Percentiles rank a stretch among this genome's conserved stretches.
Conservation (phyloP, 306 rosid species). For the Delonix regia region DNA sequence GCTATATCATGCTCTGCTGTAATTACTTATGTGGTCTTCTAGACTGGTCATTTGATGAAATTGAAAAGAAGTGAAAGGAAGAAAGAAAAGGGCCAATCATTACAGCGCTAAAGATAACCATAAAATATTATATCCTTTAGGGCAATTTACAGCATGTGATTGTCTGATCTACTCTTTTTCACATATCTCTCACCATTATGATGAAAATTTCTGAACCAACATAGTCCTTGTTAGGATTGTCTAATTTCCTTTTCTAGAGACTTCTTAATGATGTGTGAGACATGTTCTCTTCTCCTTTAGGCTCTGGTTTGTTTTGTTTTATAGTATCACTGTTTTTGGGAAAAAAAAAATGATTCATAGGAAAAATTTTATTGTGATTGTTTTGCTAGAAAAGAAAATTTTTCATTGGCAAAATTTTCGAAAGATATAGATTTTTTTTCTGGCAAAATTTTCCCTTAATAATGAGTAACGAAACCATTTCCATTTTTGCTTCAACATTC, state of each 20-base stretch:
- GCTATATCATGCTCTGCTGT: neutral
- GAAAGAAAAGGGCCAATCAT: neutral
- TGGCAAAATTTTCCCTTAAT: neutral
- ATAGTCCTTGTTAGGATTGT: neutral
- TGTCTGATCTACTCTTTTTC: neutral
- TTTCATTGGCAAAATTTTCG: neutral
- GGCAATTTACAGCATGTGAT: neutral
- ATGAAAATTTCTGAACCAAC: neutral
- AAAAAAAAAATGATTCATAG: too few relatives aligned
- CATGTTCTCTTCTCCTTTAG: neutral
- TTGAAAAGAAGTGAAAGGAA: neutral
- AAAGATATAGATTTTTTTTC: neutral
- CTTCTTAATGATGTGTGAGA: neutral
- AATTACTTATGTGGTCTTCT: too few relatives aligned
- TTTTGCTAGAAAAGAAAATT: too few relatives aligned
- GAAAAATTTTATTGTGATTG: too few relatives aligned
- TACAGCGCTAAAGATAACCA: neutral
- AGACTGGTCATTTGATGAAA: neutral
- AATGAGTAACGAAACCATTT: too few relatives aligned
- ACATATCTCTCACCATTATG: neutral
- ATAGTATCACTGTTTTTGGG: too few relatives aligned
- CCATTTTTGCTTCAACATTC: too few relatives aligned
- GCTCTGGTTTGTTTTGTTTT: too few relatives aligned
- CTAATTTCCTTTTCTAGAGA: neutral
- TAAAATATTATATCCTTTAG: neutral